Percentiles rank a stretch among this genome's conserved stretches.
phyloP scores from a whole-genome alignment of 225 moss, liverwort and hornwort species.

The Anthoceros angustus region DNA sequence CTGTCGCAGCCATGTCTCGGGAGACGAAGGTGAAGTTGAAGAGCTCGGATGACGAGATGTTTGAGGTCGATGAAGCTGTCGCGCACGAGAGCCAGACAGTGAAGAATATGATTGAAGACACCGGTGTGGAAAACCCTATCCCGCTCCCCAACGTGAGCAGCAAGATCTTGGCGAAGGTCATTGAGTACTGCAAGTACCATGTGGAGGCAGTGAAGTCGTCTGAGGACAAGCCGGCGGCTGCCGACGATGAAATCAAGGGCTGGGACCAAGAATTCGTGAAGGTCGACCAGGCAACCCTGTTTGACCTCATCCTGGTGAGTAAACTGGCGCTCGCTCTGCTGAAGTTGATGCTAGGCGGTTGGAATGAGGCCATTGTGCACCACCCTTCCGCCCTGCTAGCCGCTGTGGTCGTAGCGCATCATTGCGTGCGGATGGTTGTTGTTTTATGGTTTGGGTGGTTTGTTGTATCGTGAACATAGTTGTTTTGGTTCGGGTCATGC shows the following conservation, averaged over 20 bases:
- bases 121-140: slow-evolving; percentile 18
- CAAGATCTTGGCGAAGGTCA: slow-evolving; percentile 27
- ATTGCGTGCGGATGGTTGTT: too few relatives aligned
- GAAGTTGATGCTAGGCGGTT: neutral
- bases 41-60: slow-evolving; percentile 25
- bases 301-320: slow-evolving; percentile 24
- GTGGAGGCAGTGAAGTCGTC: slow-evolving; percentile 17
- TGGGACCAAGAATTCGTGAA: slow-evolving; percentile 28
- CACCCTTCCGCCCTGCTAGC: too few relatives aligned
- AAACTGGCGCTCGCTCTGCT: neutral
- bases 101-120: slow-evolving; percentile 34
- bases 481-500: too few relatives aligned
- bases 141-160: slow-evolving; percentile 19
- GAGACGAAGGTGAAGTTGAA: slow-evolving; percentile 19
- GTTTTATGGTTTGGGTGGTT: too few relatives aligned
- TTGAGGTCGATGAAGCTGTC: slow-evolving; percentile 17
- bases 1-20: slow-evolving; percentile 7
- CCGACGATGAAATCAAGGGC: slow-evolving; percentile 23
- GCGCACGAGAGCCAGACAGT: slow-evolving; percentile 13
- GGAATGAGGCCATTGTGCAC: neutral
- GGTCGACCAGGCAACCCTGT: slow-evolving; percentile 26
- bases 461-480: too few relatives aligned
- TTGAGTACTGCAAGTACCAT: slow-evolving; percentile 29
- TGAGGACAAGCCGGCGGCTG: slow-evolving; percentile 12
- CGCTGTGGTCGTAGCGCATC: too few relatives aligned